Evolutionary conservation across 2,329 filamentous ascomycete genomes (phyloP).

Genomic region (Nigrograna mackinnonii): DNA sequence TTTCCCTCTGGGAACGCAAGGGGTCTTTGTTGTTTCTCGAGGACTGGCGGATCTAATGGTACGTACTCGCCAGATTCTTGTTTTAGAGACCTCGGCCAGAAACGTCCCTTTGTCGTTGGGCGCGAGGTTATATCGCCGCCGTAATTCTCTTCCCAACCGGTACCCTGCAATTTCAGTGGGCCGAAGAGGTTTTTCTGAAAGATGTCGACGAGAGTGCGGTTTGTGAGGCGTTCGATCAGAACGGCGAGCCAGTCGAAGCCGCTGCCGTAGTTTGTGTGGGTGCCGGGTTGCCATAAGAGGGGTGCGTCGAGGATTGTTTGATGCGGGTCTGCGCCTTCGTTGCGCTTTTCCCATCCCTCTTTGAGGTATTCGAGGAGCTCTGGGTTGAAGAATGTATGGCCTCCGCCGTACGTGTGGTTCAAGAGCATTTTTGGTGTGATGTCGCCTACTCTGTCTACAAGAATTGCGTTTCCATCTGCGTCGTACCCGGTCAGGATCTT

Average conservation of each 20-base stretch:
- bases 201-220: slow-evolving; percentile 34
- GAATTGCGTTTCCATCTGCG: slow-evolving; percentile 11
- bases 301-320: slow-evolving; percentile 16
- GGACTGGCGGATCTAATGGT: slow-evolving; percentile 10
- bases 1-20: slow-evolving; percentile 17
- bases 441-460: slow-evolving; percentile 13
- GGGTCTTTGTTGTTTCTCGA: slow-evolving; percentile 7
- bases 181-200: slow-evolving; percentile 22
- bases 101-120: slow-evolving; percentile 22
- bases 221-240: slow-evolving; percentile 48
- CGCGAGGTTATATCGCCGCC: slow-evolving; percentile 44
- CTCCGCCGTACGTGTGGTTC: slow-evolving; percentile 54
- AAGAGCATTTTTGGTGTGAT: slow-evolving; percentile 43
- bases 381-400: slow-evolving; percentile 46
- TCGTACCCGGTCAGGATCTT: slow-evolving; percentile 18
- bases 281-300: slow-evolving; percentile 46
- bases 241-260: slow-evolving; percentile 54
- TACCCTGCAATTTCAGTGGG: slow-evolving; percentile 13
- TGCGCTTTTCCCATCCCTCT: slow-evolving; percentile 10
- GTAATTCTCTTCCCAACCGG: slow-evolving; percentile 17
- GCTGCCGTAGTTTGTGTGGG: slow-evolving; percentile 55
- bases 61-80: slow-evolving; percentile 31
- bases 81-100: slow-evolving; percentile 60
- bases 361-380: slow-evolving; percentile 33
- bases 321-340: slow-evolving; percentile 18